Percentiles rank a stretch among this genome's conserved stretches.
Evolutionary conservation across 2,329 filamentous ascomycete genomes (phyloP).

Genomic region (Fusarium sp.): DNA sequence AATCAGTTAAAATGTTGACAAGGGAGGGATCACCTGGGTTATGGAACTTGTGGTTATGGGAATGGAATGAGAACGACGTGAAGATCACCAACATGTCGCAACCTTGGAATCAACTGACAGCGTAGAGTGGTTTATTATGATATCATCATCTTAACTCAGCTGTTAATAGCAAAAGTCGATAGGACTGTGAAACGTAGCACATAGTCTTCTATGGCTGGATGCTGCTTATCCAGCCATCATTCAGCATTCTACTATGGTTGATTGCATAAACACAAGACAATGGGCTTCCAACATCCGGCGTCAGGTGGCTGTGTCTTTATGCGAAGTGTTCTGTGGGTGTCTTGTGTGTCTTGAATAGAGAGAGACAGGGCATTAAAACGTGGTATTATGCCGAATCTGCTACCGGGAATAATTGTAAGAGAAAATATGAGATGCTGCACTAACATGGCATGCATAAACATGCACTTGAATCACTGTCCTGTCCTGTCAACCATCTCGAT

Average conservation of each 20-base stretch:
- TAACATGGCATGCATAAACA: constrained; percentile 4
- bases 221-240: neutral
- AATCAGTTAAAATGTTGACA: constrained; percentile 9
- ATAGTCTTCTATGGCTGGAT: neutral
- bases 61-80: constrained; percentile 7
- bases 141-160: neutral
- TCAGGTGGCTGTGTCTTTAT: constrained; percentile 36
- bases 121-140: neutral
- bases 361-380: constrained; percentile 17
- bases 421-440: constrained; percentile 1
- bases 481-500: constrained; percentile 6
- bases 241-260: constrained; percentile 7
- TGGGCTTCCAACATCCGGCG: constrained; percentile 9
- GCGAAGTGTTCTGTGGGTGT: constrained; percentile 18
- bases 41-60: neutral
- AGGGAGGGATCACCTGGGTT: constrained; percentile 16
- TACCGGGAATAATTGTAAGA: neutral
- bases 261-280: constrained; percentile 23
- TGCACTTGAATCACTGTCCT: too few relatives aligned
- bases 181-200: neutral
- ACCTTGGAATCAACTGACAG: too few relatives aligned
- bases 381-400: constrained; percentile 13
- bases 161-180: neutral
- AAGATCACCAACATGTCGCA: neutral
- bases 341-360: constrained; percentile 16